Conservation (phyloP, 352 stramenopile species). For the Pythium brachiatum region DNA sequence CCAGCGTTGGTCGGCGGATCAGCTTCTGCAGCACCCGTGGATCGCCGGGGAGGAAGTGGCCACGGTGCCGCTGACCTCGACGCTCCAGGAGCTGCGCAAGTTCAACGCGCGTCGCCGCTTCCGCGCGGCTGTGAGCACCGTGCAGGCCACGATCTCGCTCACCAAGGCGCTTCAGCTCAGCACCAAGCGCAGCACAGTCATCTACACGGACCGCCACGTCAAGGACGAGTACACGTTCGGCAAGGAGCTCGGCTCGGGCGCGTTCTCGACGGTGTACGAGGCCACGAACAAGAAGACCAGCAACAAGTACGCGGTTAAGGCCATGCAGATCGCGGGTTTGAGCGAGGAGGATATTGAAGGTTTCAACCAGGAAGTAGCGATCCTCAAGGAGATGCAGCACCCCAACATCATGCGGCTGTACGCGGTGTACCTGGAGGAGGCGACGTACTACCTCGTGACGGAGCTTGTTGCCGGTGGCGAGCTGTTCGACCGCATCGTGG, state of each 20-base stretch:
- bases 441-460: slow-evolving; percentile 97
- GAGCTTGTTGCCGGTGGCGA: slow-evolving; percentile 92
- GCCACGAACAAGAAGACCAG: slow-evolving; percentile 43
- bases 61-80: slow-evolving; percentile 78
- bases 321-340: slow-evolving; percentile 31
- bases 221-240: slow-evolving; percentile 36
- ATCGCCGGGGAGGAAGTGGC: slow-evolving; percentile 70
- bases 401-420: slow-evolving; percentile 88
- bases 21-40: slow-evolving; percentile 87
- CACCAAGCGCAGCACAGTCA: slow-evolving; percentile 26
- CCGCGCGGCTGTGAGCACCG: slow-evolving; percentile 90
- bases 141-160: slow-evolving; percentile 74
- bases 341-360: slow-evolving; percentile 28
- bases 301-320: slow-evolving; percentile 55
- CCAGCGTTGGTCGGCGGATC: slow-evolving; percentile 68
- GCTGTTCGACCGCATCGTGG: slow-evolving; percentile 85
- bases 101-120: slow-evolving; percentile 95
- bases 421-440: slow-evolving; percentile 89
- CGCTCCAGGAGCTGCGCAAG: slow-evolving; percentile 86
- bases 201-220: slow-evolving; percentile 31
- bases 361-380: slow-evolving; percentile 35
- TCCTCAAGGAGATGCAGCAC: slow-evolving; percentile 85
- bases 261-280: slow-evolving; percentile 49
- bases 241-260: slow-evolving; percentile 45
- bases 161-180: slow-evolving; percentile 62